Evolutionary conservation across 345 rosid species (phyloP), one percentile per base, ranked within the genome.

Genomic region (Acer negundo): DNA sequence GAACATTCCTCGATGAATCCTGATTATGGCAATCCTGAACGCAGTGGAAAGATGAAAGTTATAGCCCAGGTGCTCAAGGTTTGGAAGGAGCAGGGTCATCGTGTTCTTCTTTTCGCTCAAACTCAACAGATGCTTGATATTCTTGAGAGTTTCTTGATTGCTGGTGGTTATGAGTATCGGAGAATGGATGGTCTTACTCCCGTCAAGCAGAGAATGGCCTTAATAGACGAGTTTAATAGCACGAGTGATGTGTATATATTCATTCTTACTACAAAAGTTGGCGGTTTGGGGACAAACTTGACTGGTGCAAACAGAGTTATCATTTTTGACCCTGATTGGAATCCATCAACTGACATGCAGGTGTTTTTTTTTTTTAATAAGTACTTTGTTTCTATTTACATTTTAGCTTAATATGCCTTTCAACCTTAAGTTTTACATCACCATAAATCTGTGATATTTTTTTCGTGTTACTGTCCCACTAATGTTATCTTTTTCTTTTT

Each of bases 61-160:
- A 88, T 94, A 68, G 89, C 94, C 71, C 89, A 91, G 84, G 88
- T 96, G 71, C 97, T 96, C 42, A 90, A 92, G 83, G 90, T 83
- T 72, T 96, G 99, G 99, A 87, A 86, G 86, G 85, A 94, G 82
- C 91, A 94, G 86, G 97, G 93, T 72, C 97, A 96, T 75, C 97
- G 88, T 62, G 99, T 92, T 80, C 99, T 96, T 83, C 84, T 96
- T 76, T 96, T 96, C 82, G 66, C 93, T 67, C 98, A 94, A 85
- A 96, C 98, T 76, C 98, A 94, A 74, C 99, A 96, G 83, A 91
- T 96, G 97, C 98, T 96, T 40, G 99, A 96, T 82, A 96, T 96
- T 79, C 88, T 94, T 47, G 99, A 96, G 82, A 92, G 59, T 81
- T 91, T 92, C 84, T 86, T 96, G 84, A 78, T 81, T 75, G 80